A percentile compares a stretch with the other conserved stretches of the same genome.
These are phyloP conservation scores for Aspergillus costaricaensis DNA, from an alignment of 2,329 filamentous ascomycete species.

Conservation along the genomic window DNA sequence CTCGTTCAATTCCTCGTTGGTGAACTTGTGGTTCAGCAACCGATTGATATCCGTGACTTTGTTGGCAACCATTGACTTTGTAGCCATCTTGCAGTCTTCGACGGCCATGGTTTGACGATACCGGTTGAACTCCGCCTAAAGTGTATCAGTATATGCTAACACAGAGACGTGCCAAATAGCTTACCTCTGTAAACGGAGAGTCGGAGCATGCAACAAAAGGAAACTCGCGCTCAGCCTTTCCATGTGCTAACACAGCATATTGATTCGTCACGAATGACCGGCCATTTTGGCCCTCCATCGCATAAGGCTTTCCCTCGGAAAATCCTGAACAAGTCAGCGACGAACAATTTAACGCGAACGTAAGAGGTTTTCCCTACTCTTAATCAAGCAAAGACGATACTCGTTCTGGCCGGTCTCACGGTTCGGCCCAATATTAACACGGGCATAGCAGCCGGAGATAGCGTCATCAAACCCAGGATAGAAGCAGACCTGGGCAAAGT, in stretches of 20 bases:
- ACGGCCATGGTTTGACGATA: slow-evolving; percentile 74
- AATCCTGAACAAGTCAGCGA: slow-evolving; percentile 60
- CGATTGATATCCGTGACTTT: slow-evolving; percentile 81
- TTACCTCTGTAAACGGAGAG: slow-evolving; percentile 76
- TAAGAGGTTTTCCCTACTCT: slow-evolving; percentile 57
- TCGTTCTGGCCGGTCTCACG: slow-evolving; percentile 69
- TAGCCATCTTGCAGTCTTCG: slow-evolving; percentile 73
- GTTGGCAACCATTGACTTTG: slow-evolving; percentile 64
- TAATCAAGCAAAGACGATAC: slow-evolving; percentile 88
- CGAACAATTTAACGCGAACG: too few species aligned
- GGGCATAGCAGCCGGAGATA: slow-evolving; percentile 80
- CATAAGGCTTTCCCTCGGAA: slow-evolving; percentile 76
- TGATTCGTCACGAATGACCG: slow-evolving; percentile 80
- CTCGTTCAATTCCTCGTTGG: slow-evolving; percentile 75
- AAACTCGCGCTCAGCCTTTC: slow-evolving; percentile 79
- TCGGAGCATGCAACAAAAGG: slow-evolving; percentile 92
- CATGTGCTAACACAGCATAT: slow-evolving; percentile 79
- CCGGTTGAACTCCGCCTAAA: slow-evolving; percentile 73
- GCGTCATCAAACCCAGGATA: slow-evolving; percentile 84
- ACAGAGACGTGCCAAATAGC: slow-evolving; percentile 22
- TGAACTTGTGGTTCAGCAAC: slow-evolving; percentile 79
- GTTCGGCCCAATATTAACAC: slow-evolving; percentile 80
- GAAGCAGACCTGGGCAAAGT: slow-evolving; percentile 90
- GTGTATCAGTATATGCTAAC: not conserved
- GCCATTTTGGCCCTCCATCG: slow-evolving; percentile 72